phyloP scores from a whole-genome alignment of 495 filamentous ascomycete species.

The Xylaria scruposa region DNA sequence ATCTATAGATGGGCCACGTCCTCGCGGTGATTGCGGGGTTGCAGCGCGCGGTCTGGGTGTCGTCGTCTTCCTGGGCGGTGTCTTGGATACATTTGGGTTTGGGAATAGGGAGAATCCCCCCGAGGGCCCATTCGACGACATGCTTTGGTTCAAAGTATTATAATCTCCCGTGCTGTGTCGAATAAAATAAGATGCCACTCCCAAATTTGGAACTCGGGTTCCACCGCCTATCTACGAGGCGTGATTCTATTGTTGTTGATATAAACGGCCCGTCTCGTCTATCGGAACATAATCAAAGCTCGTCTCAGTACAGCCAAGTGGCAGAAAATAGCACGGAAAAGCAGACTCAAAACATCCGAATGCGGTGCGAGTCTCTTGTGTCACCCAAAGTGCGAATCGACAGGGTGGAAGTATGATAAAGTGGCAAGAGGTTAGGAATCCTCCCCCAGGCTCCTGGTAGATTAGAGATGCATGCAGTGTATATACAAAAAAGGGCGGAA shows the following conservation, averaged over 20 bases:
- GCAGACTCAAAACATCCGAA: conserved; percentile 1
- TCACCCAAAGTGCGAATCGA: neutral
- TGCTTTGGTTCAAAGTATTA: conserved; percentile 33
- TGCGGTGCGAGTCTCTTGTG: neutral
- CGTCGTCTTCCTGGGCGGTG: conserved; percentile 47
- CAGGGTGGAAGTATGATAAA: conserved; percentile 16
- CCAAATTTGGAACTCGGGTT: conserved; percentile 8
- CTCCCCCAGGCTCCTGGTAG: conserved; percentile 27
- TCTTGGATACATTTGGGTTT: conserved; percentile 41
- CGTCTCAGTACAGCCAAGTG: conserved; percentile 15
- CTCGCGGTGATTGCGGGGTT: conserved; percentile 47
- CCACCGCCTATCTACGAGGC: neutral
- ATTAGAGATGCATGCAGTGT: conserved; percentile 32
- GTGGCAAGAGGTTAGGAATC: conserved; percentile 31
- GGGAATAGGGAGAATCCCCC: conserved; percentile 62
- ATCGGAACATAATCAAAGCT: conserved; percentile 27
- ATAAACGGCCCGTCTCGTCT: conserved; percentile 28
- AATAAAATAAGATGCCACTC: conserved; percentile 1
- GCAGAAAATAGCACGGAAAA: conserved; percentile 14
- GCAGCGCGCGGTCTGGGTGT: conserved; percentile 44
- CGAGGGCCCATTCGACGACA: conserved; percentile 43
- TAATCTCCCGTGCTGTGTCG: conserved; percentile 16
- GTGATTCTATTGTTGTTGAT: conserved; percentile 12
- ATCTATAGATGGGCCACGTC: conserved; percentile 40
- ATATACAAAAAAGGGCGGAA: conserved; percentile 25